A percentile compares a stretch with the other conserved stretches of the same genome.
phyloP scores from a whole-genome alignment of 768 basidiomycete genomes.

The Pulveroboletus frians region DNA sequence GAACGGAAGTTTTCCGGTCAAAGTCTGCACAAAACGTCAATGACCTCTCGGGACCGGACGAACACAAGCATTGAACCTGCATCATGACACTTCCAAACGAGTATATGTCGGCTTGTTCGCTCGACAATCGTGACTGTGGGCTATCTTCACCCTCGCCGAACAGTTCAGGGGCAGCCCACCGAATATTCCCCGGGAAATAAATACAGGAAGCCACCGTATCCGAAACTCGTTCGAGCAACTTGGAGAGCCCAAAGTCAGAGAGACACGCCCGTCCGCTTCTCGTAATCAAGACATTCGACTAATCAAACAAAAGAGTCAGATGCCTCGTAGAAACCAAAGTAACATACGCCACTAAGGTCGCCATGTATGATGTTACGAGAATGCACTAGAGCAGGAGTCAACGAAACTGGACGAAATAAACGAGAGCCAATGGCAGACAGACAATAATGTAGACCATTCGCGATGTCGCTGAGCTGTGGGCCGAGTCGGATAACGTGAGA shows the following conservation, averaged over 20 bases:
- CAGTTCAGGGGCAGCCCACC: slow-evolving; percentile 30
- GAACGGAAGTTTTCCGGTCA: slow-evolving; percentile 26
- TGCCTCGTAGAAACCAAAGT: background rate
- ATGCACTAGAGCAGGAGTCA: slow-evolving; percentile 14
- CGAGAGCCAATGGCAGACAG: background rate
- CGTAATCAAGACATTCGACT: slow-evolving; percentile 24
- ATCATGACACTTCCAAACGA: slow-evolving; percentile 29
- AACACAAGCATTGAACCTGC: slow-evolving; percentile 13
- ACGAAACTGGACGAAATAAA: background rate
- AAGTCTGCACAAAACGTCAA: slow-evolving; percentile 8
- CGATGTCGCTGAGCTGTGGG: slow-evolving; percentile 22
- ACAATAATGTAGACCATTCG: slow-evolving; percentile 23
- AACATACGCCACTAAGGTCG: slow-evolving; percentile 35
- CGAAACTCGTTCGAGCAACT: slow-evolving; percentile 8
- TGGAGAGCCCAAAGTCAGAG: slow-evolving; percentile 32
- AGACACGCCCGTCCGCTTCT: slow-evolving; percentile 12
- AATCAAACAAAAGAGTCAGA: background rate
- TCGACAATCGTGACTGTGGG: slow-evolving; percentile 5
- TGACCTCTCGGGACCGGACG: background rate
- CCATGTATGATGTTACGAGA: slow-evolving; percentile 32
- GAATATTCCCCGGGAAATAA: slow-evolving; percentile 22
- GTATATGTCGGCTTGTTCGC: slow-evolving; percentile 20
- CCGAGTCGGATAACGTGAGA: background rate
- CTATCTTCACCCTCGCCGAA: background rate
- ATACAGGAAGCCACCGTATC: background rate